phyloP scores from a whole-genome alignment of 495 filamentous ascomycete species.

The Trichocladium uniseriatum region DNA sequence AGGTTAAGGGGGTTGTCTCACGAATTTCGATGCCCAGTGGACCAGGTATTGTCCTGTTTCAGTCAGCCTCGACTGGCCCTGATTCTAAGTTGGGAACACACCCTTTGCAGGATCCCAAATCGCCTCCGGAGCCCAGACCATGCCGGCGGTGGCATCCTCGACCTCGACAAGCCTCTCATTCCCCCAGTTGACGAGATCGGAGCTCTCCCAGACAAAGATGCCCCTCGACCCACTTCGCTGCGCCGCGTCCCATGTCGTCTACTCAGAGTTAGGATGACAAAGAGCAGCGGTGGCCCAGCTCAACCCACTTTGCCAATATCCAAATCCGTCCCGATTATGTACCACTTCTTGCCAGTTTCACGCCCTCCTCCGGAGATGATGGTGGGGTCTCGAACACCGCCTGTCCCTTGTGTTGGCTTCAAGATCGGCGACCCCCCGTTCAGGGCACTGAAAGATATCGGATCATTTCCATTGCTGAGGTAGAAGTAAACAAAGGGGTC shows the following conservation, averaged over 20 bases:
- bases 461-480: slow-evolving; percentile 42
- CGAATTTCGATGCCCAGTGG: slow-evolving; percentile 46
- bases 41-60: slow-evolving; percentile 38
- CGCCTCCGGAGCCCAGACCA: slow-evolving; percentile 49
- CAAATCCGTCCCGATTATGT: slow-evolving; percentile 45
- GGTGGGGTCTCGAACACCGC: slow-evolving; percentile 41
- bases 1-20: no score
- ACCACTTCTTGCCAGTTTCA: slow-evolving; percentile 45
- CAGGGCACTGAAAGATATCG: slow-evolving; percentile 37
- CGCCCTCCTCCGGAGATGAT: slow-evolving; percentile 38
- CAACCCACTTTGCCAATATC: slow-evolving; percentile 39
- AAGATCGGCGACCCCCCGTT: slow-evolving; percentile 41
- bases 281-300: no score
- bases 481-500: slow-evolving; percentile 48
- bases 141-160: slow-evolving; percentile 41
- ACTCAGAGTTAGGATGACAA: neutral
- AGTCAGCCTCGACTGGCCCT: no score
- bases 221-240: slow-evolving; percentile 40
- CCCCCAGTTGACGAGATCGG: slow-evolving; percentile 39
- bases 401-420: slow-evolving; percentile 41
- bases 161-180: slow-evolving; percentile 41
- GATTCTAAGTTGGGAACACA: slow-evolving; percentile 1
- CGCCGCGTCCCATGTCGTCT: slow-evolving; percentile 45
- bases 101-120: slow-evolving; percentile 43
- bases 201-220: slow-evolving; percentile 48